Evolutionary conservation across 192 early-diverging fungal genomes (phyloP).

Genomic region (Mortierella hygrophila): DNA sequence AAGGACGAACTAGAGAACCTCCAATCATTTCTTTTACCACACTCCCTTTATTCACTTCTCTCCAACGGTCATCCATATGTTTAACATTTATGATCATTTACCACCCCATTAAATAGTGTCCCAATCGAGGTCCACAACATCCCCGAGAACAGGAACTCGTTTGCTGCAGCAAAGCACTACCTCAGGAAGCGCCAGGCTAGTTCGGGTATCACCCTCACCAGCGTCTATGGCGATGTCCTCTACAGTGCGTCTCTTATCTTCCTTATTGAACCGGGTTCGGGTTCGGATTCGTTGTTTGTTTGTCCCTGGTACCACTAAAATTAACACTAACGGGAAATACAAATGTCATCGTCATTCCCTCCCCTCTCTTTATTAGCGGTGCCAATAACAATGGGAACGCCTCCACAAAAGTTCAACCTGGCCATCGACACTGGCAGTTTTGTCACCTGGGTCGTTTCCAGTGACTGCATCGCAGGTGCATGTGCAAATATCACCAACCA

Average conservation of each 20-base stretch:
- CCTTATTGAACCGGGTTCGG: too few relatives aligned
- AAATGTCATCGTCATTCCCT: background rate
- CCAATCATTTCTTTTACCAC: too few relatives aligned
- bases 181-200: constrained; percentile 22
- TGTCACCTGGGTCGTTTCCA: constrained; percentile 71
- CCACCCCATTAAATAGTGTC: constrained; percentile 2
- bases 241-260: constrained; percentile 31
- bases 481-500: constrained; percentile 22
- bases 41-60: background rate
- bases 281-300: background rate
- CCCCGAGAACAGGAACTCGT: constrained; percentile 21
- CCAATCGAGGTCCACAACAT: constrained; percentile 11
- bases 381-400: constrained; percentile 71
- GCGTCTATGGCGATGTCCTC: constrained; percentile 20
- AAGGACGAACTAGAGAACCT: too few relatives aligned
- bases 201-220: constrained; percentile 14
- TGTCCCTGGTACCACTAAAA: too few relatives aligned
- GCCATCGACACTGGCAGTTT: constrained; percentile 82
- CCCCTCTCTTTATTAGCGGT: constrained; percentile 15
- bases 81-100: background rate
- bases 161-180: constrained; percentile 17
- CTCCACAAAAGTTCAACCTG: constrained; percentile 73
- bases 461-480: background rate
- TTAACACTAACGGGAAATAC: too few relatives aligned
- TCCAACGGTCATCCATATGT: background rate